Percentiles rank a stretch among this genome's conserved stretches.
Evolutionary conservation across 805 yeast genomes (phyloP).

Genomic region (Crinitomyces ghanaensis): DNA sequence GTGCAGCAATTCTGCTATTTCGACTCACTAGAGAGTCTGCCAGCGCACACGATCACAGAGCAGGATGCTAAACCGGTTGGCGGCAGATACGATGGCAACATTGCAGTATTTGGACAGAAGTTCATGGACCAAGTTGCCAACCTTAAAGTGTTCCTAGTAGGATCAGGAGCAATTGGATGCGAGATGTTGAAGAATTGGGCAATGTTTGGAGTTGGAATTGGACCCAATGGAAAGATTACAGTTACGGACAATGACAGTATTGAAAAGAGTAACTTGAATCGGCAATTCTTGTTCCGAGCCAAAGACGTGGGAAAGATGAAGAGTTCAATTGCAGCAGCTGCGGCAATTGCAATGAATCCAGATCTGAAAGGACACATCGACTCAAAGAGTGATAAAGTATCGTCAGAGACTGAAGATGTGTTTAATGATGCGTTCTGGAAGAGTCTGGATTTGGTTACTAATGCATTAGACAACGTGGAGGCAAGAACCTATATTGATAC

Average conservation of each 20-base stretch:
- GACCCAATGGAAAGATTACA: constrained; percentile 71
- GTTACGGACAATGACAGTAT: constrained; percentile 93
- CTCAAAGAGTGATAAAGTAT: constrained; percentile 76
- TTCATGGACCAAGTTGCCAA: constrained; percentile 67
- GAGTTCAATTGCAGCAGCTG: constrained; percentile 80
- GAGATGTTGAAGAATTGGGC: constrained; percentile 99
- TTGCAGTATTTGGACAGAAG: constrained; percentile 81
- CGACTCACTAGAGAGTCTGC: constrained; percentile 87
- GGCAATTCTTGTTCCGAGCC: constrained; percentile 92
- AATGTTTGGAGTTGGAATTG: constrained; percentile 87
- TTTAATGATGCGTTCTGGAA: constrained; percentile 84
- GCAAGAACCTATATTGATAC: constrained; percentile 97
- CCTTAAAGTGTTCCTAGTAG: constrained; percentile 79
- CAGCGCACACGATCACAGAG: constrained; percentile 43
- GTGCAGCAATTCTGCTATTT: constrained; percentile 84
- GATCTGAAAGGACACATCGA: constrained; percentile 68
- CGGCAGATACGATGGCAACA: constrained; percentile 87
- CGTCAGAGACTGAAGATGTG: constrained; percentile 80
- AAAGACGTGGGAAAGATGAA: constrained; percentile 88
- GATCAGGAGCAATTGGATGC: constrained; percentile 98
- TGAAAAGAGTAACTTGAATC: constrained; percentile 89
- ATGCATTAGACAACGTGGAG: constrained; percentile 94
- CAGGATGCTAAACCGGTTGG: constrained; percentile 65
- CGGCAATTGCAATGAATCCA: constrained; percentile 79
- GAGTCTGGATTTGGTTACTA: constrained; percentile 76